phyloP scores from a whole-genome alignment of 2,329 filamentous ascomycete genomes.

The Hirsutella thompsonii region DNA sequence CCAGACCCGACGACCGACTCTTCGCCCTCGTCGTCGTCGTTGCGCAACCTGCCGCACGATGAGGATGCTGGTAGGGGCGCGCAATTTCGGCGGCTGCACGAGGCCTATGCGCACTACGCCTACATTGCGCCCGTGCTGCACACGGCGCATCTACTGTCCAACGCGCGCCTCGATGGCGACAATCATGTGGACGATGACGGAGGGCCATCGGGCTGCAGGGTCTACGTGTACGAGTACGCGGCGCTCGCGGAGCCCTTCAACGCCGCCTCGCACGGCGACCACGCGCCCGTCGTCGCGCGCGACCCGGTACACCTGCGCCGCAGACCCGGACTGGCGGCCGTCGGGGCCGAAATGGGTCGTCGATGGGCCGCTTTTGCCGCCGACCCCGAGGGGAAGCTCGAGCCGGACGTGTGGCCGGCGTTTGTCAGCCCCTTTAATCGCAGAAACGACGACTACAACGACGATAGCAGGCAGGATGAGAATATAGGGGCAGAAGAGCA shows the following conservation, averaged over 20 bases:
- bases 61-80: slow-evolving; percentile 24
- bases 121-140: slow-evolving; percentile 53
- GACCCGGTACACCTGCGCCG: slow-evolving; percentile 21
- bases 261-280: slow-evolving; percentile 34
- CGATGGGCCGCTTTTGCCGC: slow-evolving; percentile 24
- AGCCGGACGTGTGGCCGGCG: slow-evolving; percentile 22
- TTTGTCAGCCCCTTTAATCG: slow-evolving; percentile 27
- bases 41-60: slow-evolving; percentile 24
- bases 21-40: slow-evolving; percentile 19
- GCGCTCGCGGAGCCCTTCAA: slow-evolving; percentile 23
- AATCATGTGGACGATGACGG: no score
- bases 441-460: slow-evolving; percentile 3
- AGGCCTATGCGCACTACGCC: slow-evolving; percentile 50
- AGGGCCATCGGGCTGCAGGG: slow-evolving; percentile 20
- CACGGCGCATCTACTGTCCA: slow-evolving; percentile 31
- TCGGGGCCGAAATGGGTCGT: slow-evolving; percentile 28
- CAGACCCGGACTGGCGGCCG: slow-evolving; percentile 22
- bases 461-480: no score
- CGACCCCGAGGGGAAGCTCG: slow-evolving; percentile 1
- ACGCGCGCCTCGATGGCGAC: no score
- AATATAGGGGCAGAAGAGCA: no score
- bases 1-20: slow-evolving; percentile 50
- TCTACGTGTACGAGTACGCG: slow-evolving; percentile 49
- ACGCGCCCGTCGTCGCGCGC: slow-evolving; percentile 28
- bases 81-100: slow-evolving; percentile 39